These are phyloP conservation scores for Pseudotsuga menziesii DNA, from an alignment of 75 land plant species.

Conservation along the genomic window DNA sequence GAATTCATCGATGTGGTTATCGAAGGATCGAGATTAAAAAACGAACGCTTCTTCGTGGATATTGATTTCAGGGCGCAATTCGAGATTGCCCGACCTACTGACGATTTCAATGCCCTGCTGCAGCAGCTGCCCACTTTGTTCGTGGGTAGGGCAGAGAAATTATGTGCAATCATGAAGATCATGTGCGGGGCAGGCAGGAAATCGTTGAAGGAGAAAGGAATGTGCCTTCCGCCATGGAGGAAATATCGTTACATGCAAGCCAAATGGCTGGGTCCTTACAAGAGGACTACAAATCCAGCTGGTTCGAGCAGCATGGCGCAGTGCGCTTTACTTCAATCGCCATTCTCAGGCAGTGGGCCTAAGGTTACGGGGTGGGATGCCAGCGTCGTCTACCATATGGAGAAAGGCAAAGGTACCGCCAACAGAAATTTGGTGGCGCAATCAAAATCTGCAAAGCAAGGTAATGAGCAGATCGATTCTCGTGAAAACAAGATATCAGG, in stretches of 20 bases:
- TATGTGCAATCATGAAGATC: conserved; percentile 41
- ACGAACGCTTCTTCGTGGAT: conserved; percentile 45
- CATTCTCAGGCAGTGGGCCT: neutral
- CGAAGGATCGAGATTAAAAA: neutral
- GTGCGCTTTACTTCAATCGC: conserved; percentile 51
- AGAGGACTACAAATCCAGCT: conserved; percentile 35
- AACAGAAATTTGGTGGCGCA: neutral
- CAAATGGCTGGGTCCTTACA: conserved; percentile 80
- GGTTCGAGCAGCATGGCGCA: too few species aligned
- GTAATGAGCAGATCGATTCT: neutral
- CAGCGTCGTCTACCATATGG: neutral
- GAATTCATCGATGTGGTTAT: conserved; percentile 72
- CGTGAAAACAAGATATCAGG: neutral
- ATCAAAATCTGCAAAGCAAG: neutral
- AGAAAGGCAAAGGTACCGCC: neutral
- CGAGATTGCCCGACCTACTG: conserved; percentile 70
- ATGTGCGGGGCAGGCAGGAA: conserved; percentile 51
- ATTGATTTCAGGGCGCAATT: conserved; percentile 57
- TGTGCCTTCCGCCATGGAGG: conserved; percentile 80
- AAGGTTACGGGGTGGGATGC: neutral
- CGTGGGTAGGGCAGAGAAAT: conserved; percentile 44
- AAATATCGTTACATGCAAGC: conserved; percentile 61
- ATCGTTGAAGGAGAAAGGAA: conserved; percentile 48
- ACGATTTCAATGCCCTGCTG: conserved; percentile 32
- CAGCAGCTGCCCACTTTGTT: conserved; percentile 40